Conservation (phyloP, 2,329 filamentous ascomycete genomes). For the Achaetomium macrosporum region DNA sequence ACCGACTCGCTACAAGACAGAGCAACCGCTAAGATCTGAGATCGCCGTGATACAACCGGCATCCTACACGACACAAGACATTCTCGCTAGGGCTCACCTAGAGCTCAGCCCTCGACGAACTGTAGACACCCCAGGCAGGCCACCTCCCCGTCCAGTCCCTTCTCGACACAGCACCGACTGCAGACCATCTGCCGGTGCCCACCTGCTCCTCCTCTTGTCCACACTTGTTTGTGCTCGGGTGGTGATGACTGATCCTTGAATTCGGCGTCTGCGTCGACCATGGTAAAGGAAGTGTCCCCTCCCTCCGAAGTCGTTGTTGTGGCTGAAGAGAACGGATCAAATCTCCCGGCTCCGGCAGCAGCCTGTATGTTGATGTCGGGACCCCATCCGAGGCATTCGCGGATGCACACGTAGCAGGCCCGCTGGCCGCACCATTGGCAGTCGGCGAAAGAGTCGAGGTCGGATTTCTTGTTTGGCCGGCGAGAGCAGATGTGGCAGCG, state of each 20-base stretch:
- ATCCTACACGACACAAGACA: too few species aligned
- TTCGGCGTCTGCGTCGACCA: constrained; percentile 43
- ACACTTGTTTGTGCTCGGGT: constrained; percentile 26
- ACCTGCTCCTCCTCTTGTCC: constrained; percentile 31
- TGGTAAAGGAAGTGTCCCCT: constrained; percentile 38
- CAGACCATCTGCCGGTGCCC: constrained; percentile 54
- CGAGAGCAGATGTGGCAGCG: constrained; percentile 62
- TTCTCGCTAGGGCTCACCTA: too few species aligned
- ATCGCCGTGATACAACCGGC: too few species aligned
- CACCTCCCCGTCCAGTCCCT: constrained; percentile 57
- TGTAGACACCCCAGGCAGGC: constrained; percentile 58
- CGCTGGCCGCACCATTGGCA: constrained; percentile 57
- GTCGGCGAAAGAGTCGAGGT: constrained; percentile 60
- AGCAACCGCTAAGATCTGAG: too few species aligned
- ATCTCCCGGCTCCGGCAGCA: too few species aligned
- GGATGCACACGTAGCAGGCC: constrained; percentile 64
- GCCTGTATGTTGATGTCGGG: constrained; percentile 3
- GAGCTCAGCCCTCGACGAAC: constrained; percentile 23
- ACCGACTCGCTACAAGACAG: too few species aligned
- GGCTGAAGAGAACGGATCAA: background rate
- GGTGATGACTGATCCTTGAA: constrained; percentile 6
- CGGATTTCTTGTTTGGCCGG: constrained; percentile 57
- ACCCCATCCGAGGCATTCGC: constrained; percentile 53
- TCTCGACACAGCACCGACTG: constrained; percentile 63
- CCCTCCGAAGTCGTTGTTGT: constrained; percentile 24